Conservation (phyloP, 1,139 yeast genomes). For the Candida mesenterica region DNA sequence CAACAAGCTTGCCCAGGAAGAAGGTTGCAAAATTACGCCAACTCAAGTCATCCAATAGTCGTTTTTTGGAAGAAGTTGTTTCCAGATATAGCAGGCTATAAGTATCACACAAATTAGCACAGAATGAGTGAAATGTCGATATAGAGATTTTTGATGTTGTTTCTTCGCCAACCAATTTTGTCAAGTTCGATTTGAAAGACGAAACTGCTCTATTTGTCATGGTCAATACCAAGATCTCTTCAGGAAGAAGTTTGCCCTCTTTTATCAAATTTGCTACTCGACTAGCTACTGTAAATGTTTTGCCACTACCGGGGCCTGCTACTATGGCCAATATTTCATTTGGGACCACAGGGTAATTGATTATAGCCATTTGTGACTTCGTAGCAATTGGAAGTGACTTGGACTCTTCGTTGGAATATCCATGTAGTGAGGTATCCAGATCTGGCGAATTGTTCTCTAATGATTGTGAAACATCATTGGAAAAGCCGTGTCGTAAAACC, state of each 20-base stretch:
- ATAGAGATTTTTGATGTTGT: conserved; percentile 37
- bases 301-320: conserved; percentile 81
- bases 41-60: conserved; percentile 50
- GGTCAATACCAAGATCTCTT: conserved; percentile 59
- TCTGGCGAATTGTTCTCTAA: too few relatives aligned
- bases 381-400: conserved; percentile 19
- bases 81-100: conserved; percentile 21
- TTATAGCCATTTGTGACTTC: conserved; percentile 34
- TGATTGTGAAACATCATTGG: too few relatives aligned
- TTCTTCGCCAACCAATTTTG: conserved; percentile 30
- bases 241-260: conserved; percentile 41
- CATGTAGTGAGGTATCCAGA: too few relatives aligned
- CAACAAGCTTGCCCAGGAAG: conserved; percentile 28
- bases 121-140: conserved; percentile 64
- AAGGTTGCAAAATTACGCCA: conserved; percentile 45
- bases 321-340: conserved; percentile 46
- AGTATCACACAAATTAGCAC: conserved; percentile 47
- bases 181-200: conserved; percentile 43
- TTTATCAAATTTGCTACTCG: conserved; percentile 51
- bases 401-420: background rate
- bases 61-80: conserved; percentile 18
- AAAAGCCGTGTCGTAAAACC: too few relatives aligned
- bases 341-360: conserved; percentile 33
- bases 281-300: conserved; percentile 59
- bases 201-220: conserved; percentile 71